Evolutionary conservation across 1,284 basidiomycete species (phyloP).

Genomic region (Malassezia cuniculi): DNA sequence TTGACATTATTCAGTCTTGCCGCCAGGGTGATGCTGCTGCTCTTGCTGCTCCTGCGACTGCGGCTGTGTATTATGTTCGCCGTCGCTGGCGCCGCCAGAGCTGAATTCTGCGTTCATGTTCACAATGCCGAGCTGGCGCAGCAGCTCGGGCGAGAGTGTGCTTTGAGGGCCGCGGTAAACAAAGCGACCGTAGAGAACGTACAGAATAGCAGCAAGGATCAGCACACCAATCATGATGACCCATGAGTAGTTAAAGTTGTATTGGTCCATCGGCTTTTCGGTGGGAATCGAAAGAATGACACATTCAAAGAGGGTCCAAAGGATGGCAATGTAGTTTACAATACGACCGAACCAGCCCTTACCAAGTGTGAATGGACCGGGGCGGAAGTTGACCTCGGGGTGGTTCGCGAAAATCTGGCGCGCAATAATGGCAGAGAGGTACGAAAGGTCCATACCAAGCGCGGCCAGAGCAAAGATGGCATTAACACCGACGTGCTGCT

Average conservation of each 20-base stretch:
- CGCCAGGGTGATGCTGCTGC: no score
- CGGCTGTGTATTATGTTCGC: no score
- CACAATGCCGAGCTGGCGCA: constrained; percentile 30
- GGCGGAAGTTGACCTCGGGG: constrained; percentile 66
- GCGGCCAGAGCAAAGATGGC: constrained; percentile 51
- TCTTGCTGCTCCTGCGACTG: no score
- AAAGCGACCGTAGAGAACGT: constrained; percentile 46
- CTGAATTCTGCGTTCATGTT: constrained; percentile 23
- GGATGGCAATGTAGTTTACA: constrained; percentile 57
- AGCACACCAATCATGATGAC: constrained; percentile 47
- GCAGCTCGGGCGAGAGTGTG: constrained; percentile 27
- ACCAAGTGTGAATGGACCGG: constrained; percentile 79
- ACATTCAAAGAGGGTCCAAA: constrained; percentile 47
- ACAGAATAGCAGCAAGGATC: constrained; percentile 46
- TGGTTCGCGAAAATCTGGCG: constrained; percentile 62
- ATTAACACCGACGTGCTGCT: constrained; percentile 27
- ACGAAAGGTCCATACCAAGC: constrained; percentile 63
- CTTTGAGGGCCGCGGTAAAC: constrained; percentile 47
- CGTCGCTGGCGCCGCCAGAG: no score
- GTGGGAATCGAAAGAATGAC: constrained; percentile 31
- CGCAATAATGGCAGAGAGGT: constrained; percentile 45
- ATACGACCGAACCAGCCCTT: constrained; percentile 56
- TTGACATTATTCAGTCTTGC: no score
- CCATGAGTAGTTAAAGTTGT: constrained; percentile 30
- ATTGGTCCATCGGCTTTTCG: constrained; percentile 18